These are phyloP conservation scores for Diphasiastrum complanatum DNA, from an alignment of 83 land plant species.

Conservation along the genomic window DNA sequence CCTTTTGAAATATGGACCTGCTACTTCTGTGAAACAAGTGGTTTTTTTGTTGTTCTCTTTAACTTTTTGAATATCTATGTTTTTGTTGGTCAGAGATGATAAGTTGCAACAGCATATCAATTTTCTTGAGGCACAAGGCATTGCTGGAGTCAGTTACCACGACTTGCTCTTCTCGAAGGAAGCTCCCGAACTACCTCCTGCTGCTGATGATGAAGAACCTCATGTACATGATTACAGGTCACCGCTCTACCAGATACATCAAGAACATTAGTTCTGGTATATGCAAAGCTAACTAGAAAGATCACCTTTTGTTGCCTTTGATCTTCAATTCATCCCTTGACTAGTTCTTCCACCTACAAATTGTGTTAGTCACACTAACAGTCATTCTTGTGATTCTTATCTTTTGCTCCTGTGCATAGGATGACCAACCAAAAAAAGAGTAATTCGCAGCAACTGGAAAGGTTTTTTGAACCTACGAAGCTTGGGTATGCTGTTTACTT, in stretches of 20 bases:
- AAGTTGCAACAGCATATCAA: slow-evolving; percentile 48
- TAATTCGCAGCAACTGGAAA: no score
- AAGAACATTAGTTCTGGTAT: neutral
- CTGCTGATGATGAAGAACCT: slow-evolving; percentile 37
- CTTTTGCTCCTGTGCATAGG: neutral
- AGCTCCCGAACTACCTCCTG: slow-evolving; percentile 42
- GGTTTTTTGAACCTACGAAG: no score
- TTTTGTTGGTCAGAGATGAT: slow-evolving; percentile 45
- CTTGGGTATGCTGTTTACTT: no score
- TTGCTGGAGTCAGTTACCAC: slow-evolving; percentile 89
- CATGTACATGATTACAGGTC: slow-evolving; percentile 30
- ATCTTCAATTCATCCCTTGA: neutral
- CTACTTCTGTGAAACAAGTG: neutral
- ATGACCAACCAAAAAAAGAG: no score
- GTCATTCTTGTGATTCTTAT: neutral
- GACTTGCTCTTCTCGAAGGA: slow-evolving; percentile 77
- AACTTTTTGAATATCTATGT: neutral
- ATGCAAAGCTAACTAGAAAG: neutral
- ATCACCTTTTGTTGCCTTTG: neutral
- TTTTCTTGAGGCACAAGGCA: slow-evolving; percentile 58
- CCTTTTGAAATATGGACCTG: neutral
- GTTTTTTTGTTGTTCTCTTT: neutral
- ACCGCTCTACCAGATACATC: neutral
- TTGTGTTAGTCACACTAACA: neutral
- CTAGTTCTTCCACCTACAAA: neutral